These are phyloP conservation scores for Blastosporella zonata DNA, from an alignment of 1,284 basidiomycete species.

Conservation along the genomic window DNA sequence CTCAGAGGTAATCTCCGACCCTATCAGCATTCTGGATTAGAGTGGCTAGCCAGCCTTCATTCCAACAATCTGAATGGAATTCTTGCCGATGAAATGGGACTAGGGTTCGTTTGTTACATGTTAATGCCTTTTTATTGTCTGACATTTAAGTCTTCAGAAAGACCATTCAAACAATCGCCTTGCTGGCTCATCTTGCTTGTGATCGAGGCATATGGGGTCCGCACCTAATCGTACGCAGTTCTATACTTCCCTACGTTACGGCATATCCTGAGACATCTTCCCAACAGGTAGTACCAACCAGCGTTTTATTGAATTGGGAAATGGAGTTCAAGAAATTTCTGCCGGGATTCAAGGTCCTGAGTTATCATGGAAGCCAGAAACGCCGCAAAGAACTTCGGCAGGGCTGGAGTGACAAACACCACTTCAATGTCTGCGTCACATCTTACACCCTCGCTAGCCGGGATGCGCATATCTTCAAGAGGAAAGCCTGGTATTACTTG, in stretches of 20 bases:
- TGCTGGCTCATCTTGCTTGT: conserved; percentile 92
- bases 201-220: conserved; percentile 97
- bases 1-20: conserved; percentile 87
- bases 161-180: conserved; percentile 94
- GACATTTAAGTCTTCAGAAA: conserved; percentile 55
- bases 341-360: conserved; percentile 89
- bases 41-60: conserved; percentile 94
- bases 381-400: conserved; percentile 91
- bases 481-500: conserved; percentile 96
- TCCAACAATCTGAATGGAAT: conserved; percentile 90
- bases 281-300: conserved; percentile 82
- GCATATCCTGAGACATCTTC: conserved; percentile 3
- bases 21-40: conserved; percentile 92
- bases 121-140: conserved; percentile 6
- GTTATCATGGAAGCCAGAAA: conserved; percentile 90
- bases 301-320: conserved; percentile 96
- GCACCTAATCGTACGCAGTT: conserved; percentile 71
- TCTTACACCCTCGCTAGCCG: conserved; percentile 92
- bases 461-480: conserved; percentile 92
- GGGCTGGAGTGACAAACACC: conserved; percentile 92
- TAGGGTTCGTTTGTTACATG: conserved; percentile 61
- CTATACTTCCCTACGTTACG: neutral
- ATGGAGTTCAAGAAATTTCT: conserved; percentile 99
- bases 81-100: conserved; percentile 89
- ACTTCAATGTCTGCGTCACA: conserved; percentile 96